phyloP scores from a whole-genome alignment of 2,329 filamentous ascomycete species.

The Epichloe brachyelytri region DNA sequence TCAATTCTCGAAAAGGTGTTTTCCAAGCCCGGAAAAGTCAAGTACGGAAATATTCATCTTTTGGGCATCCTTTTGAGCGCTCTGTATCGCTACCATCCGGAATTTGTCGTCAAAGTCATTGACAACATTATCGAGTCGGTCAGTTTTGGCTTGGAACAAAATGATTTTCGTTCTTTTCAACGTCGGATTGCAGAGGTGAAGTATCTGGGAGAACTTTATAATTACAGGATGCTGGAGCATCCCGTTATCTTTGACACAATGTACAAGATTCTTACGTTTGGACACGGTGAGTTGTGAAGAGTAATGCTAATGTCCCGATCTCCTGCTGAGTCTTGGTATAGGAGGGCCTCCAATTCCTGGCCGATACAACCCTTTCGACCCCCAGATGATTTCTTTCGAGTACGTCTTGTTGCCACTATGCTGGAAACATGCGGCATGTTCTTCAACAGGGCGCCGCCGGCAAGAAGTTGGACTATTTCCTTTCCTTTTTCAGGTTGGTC shows the following conservation, averaged over 20 bases:
- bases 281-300: conserved; percentile 46
- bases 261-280: conserved; percentile 89
- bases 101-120: conserved; percentile 82
- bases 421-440: conserved; percentile 94
- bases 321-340: conserved; percentile 13
- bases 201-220: conserved; percentile 92
- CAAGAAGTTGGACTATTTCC: conserved; percentile 96
- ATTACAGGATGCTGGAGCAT: conserved; percentile 93
- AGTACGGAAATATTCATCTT: conserved; percentile 92
- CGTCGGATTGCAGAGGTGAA: conserved; percentile 90
- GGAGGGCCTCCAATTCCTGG: conserved; percentile 73
- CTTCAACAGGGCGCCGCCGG: conserved; percentile 88
- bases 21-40: conserved; percentile 91
- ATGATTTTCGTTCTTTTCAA: conserved; percentile 96
- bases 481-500: conserved; percentile 80
- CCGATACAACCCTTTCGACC: conserved; percentile 63
- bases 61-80: conserved; percentile 81
- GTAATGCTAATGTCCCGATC: neutral
- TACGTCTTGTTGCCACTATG: conserved; percentile 77
- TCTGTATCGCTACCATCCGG: conserved; percentile 81
- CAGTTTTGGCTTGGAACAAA: conserved; percentile 77
- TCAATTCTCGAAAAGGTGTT: conserved; percentile 78
- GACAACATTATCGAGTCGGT: conserved; percentile 87
- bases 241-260: conserved; percentile 89
- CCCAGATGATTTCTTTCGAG: conserved; percentile 95